Base-by-base conservation (phyloP, 768 basidiomycete genomes). In the Xerocomellus dryophilus region DNA sequence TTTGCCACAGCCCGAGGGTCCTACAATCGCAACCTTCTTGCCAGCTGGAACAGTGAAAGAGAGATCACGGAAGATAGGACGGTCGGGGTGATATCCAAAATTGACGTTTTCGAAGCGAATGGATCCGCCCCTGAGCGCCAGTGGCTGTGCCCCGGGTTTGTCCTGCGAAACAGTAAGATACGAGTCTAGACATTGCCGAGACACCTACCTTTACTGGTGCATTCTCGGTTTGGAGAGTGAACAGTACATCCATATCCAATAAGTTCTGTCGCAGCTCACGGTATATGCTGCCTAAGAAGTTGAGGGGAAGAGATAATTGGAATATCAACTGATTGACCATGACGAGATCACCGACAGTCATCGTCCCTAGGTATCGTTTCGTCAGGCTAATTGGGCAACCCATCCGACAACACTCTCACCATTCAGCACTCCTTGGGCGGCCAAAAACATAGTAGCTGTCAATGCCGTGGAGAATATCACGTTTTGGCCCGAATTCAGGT, bases 251-350 rank as follows among this genome's bases (percentile, higher is more conserved):
- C 95, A 99, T 98, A 69, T 99, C 97, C 43, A 99, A 80, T 39
- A 99, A 73, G 67, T 93, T 96, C 66, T 99, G 97, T 39, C 94
- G 79, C 72, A 98, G 83, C 68, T 99, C 97, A 44, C 97, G 91
- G 65, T 99, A 99, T 47, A 99, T 95, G 2, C 94, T 92, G 1
- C 93, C 97, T 54, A 99, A 75, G 74, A 99, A 99, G 73, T 98
- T 98, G 56, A 99, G 83, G 4, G 97, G 97, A 31, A 98, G 74
- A 0, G 94, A 97, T 0, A 99, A 76, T 66, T 99, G 97, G 77
- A 99, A 99, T 32, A 98, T 93, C 23, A 99, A 80, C 66, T 98
- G 96, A 71, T 99, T 99, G 62, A 97, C 89, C 96, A 99, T 98
- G 61, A 99, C 97, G 14, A 99, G 82, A 65, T 99, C 97, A 8